Base-by-base conservation (phyloP, 2,329 filamentous ascomycete genomes). In the Colletotrichum zoysiae region DNA sequence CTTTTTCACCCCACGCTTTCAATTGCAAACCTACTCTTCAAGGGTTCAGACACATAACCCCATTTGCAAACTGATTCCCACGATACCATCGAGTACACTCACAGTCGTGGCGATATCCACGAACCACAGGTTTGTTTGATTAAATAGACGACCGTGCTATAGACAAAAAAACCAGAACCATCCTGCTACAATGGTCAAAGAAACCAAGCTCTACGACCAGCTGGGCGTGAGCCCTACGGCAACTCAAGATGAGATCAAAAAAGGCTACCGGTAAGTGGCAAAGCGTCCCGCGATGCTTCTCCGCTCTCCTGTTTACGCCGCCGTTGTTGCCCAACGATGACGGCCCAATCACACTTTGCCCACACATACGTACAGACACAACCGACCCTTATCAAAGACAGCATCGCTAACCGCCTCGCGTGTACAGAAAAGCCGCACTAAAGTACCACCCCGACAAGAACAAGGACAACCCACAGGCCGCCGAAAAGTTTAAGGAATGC, bases 361-460 rank as follows among this genome's bases (percentile, higher is more conserved):
- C 40, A 51, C 40, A 51, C 20, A 42, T n/a, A n/a, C 11, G 44
- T 46, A 46, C 44, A n/a, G n/a, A 46, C 30, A 8, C 38, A 53
- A 18, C 57, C 53, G 26, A 26, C 35, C 38, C 38, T 16, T 48
- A 33, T 33, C 16, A 30, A 60, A 60, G 33, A 67, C 26, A 16
- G 33, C 59, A 48, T 57, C 44, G 75, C 84, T 86, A 78, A 86
- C 81, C 74, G 78, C 57, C 42, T 60, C 67, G 67, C 44, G 40
- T 72, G 51, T 63, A 70, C 81, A 94, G 93, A 74, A 97, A 97
- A 87, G 89, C 91, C 67, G 95, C 95, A 66, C 84, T 98, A 80
- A 97, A 95, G 84, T 95, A 91, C 84, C 96, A 99, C 80, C 96
- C 96, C 8, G 96, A 99, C 86, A 99, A 98, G 88, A 99, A 98